These are phyloP conservation scores for Jimgerdemannia lactiflua DNA, from an alignment of 192 early-diverging fungal species.

Conservation along the genomic window DNA sequence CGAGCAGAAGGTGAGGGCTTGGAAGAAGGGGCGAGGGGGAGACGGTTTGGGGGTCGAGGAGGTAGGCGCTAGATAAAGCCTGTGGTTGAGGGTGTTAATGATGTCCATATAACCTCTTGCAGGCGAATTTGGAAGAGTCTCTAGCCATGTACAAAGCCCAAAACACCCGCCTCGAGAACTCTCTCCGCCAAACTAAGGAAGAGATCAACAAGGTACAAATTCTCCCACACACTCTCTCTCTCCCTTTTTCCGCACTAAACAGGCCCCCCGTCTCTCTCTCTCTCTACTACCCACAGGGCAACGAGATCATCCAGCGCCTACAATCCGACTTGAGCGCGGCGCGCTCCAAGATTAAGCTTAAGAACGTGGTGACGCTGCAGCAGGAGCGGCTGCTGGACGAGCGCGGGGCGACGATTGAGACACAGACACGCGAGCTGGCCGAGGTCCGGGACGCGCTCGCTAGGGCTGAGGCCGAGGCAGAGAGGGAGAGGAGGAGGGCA, in stretches of 20 bases:
- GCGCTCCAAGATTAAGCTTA: background rate
- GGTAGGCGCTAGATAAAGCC: too few species aligned
- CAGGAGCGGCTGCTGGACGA: background rate
- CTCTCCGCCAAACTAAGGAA: background rate
- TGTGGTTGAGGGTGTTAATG: background rate
- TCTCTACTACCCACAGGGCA: background rate
- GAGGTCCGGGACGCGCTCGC: background rate
- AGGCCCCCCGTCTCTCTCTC: too few species aligned
- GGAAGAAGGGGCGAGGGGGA: background rate
- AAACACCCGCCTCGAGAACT: background rate
- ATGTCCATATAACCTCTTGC: too few species aligned
- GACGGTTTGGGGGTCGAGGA: background rate
- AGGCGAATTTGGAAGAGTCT: background rate
- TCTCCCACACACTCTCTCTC: background rate
- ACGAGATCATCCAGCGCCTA: background rate
- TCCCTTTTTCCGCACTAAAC: background rate
- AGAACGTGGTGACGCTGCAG: background rate
- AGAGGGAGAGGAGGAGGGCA: background rate
- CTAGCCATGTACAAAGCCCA: background rate
- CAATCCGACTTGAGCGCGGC: background rate
- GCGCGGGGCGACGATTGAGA: background rate
- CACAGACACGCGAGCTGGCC: background rate
- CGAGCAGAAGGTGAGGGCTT: background rate
- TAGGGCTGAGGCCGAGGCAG: constrained; percentile 4
- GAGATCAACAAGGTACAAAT: background rate